A percentile compares a stretch with the other conserved stretches of the same genome.
phyloP scores from a whole-genome alignment of 2,329 filamentous ascomycete genomes.

The Ophiostoma sp. region DNA sequence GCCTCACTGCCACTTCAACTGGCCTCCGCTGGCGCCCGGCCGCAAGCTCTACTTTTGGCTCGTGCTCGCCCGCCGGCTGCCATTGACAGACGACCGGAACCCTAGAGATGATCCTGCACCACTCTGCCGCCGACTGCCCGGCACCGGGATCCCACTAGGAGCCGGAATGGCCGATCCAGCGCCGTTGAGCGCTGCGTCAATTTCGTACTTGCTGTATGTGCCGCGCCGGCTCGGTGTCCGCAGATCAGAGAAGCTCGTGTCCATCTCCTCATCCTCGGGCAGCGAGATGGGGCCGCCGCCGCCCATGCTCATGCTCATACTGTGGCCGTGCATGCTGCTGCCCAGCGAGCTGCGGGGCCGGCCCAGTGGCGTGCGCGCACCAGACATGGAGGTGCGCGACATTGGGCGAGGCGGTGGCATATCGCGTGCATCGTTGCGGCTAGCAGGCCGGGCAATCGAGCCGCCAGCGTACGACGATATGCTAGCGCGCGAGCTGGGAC shows the following conservation, averaged over 20 bases:
- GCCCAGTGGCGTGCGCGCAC: conserved; percentile 60
- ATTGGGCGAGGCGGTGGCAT: conserved; percentile 54
- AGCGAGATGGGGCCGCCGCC: conserved; percentile 29
- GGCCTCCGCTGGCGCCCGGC: neutral
- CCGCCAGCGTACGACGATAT: conserved; percentile 46
- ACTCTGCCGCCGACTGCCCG: conserved; percentile 39
- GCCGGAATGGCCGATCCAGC: conserved; percentile 34
- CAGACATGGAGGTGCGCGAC: conserved; percentile 58
- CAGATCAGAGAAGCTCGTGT: conserved; percentile 39
- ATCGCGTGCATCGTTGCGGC: conserved; percentile 42
- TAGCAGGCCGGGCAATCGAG: conserved; percentile 45
- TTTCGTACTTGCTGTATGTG: conserved; percentile 48
- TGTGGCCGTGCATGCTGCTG: conserved; percentile 50
- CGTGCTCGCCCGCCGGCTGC: conserved; percentile 30
- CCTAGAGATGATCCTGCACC: conserved; percentile 25
- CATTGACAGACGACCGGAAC: conserved; percentile 16
- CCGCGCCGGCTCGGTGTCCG: conserved; percentile 53
- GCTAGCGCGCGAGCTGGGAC: conserved; percentile 70
- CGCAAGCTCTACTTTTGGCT: conserved; percentile 35
- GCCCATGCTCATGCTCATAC: conserved; percentile 50
- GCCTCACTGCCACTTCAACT: neutral
- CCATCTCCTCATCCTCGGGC: conserved; percentile 46
- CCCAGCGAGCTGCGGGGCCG: conserved; percentile 68
- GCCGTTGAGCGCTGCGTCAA: conserved; percentile 36
- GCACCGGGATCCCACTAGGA: conserved; percentile 36